Percentiles rank a stretch among this genome's conserved stretches.
These are phyloP conservation scores for Pachysandra terminalis DNA, from an alignment of 164 flowering plant genomes.

Conservation along the genomic window DNA sequence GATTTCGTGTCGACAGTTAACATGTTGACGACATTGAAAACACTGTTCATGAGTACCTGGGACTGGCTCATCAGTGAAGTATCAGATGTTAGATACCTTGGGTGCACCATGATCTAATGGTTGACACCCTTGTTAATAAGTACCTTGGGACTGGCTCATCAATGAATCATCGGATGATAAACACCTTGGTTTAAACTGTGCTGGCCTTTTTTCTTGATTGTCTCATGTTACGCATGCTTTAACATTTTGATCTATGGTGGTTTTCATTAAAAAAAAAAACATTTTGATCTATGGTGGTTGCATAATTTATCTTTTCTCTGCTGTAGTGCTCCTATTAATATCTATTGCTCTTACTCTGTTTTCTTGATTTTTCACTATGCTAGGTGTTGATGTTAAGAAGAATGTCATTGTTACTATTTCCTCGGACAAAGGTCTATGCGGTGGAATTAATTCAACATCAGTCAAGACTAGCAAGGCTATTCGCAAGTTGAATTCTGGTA, in stretches of 20 bases:
- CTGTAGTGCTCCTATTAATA: neutral
- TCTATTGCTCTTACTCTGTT: neutral
- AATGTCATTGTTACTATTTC: slow-evolving; percentile 78
- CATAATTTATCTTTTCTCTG: neutral
- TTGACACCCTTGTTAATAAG: neutral
- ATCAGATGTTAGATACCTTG: neutral
- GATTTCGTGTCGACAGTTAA: too few species aligned
- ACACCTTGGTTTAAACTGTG: neutral
- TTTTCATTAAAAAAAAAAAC: too few species aligned
- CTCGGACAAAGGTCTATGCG: slow-evolving; percentile 98
- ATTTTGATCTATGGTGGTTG: too few species aligned
- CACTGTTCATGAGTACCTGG: too few species aligned
- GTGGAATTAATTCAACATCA: slow-evolving; percentile 93
- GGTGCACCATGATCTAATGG: neutral
- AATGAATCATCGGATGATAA: neutral
- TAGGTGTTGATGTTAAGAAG: slow-evolving; percentile 90
- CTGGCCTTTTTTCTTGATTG: neutral
- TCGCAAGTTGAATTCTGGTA: slow-evolving; percentile 70
- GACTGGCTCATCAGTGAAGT: neutral
- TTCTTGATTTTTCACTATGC: slow-evolving; percentile 5
- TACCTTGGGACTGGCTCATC: neutral
- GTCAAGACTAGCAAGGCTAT: slow-evolving; percentile 83
- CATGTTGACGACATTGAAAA: too few species aligned
- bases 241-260: too few species aligned
- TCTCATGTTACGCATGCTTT: neutral